Percentiles rank a stretch among this genome's conserved stretches.
Evolutionary conservation across 169 alveolate species (phyloP).

Genomic region (Plasmodium knowlesi): DNA sequence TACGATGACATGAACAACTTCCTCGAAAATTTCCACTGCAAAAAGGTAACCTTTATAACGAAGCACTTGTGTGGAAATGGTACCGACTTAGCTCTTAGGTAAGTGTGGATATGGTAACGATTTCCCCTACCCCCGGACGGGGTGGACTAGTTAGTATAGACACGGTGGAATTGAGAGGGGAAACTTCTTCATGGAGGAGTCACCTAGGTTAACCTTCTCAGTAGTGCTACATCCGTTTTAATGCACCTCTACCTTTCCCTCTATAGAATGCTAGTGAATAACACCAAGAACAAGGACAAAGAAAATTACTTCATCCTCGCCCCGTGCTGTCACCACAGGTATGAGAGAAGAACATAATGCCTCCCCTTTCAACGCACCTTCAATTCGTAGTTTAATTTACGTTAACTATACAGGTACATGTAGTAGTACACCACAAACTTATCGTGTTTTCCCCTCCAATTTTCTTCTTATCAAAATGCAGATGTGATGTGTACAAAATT

Average conservation of each 20-base stretch:
- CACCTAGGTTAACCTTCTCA: neutral
- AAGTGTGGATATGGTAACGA: neutral
- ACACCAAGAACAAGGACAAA: neutral
- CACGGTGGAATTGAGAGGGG: neutral
- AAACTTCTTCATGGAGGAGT: neutral
- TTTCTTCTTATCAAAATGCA: neutral
- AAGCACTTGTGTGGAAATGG: conserved; percentile 71
- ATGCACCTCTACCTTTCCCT: neutral
- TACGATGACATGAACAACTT: conserved; percentile 17
- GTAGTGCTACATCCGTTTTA: neutral
- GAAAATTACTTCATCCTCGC: conserved; percentile 47
- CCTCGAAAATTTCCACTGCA: neutral
- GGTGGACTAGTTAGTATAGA: too few relatives aligned
- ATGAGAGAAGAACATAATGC: neutral
- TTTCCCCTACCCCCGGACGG: neutral
- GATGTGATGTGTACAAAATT: conserved; percentile 38
- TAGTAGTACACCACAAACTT: neutral
- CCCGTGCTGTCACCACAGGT: conserved; percentile 57
- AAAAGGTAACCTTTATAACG: conserved; percentile 27
- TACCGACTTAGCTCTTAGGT: conserved; percentile 36
- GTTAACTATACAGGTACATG: neutral
- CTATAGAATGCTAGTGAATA: conserved; percentile 25
- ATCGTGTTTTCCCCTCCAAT: neutral
- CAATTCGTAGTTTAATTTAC: neutral
- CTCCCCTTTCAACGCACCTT: neutral